A percentile compares a stretch with the other conserved stretches of the same genome.
Conservation (phyloP, 805 yeast species). For the Zygoascus biomembranicola region DNA sequence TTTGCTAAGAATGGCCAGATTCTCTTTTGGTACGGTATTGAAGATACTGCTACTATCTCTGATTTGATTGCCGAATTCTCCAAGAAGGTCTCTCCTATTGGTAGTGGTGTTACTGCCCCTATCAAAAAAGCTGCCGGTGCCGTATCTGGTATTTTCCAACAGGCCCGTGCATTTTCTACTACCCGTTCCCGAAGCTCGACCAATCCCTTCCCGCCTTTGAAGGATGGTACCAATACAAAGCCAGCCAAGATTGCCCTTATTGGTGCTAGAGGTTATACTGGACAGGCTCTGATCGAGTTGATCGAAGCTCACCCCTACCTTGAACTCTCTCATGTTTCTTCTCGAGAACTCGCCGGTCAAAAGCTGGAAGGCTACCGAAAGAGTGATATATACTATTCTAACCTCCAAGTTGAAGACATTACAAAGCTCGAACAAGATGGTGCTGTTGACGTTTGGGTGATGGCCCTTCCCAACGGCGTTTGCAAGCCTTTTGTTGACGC, state of each 20-base stretch:
- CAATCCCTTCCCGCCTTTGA: conserved; percentile 68
- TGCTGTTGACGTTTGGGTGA: conserved; percentile 93
- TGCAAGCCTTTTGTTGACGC: conserved; percentile 51
- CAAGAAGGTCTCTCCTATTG: conserved; percentile 10
- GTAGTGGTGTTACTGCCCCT: conserved; percentile 8
- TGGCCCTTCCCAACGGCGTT: conserved; percentile 98
- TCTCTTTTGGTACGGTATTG: conserved; percentile 89
- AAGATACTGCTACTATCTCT: conserved; percentile 52
- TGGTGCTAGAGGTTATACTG: conserved; percentile 98
- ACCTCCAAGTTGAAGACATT: conserved; percentile 81
- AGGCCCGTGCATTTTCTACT: conserved; percentile 22
- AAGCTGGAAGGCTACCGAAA: conserved; percentile 83
- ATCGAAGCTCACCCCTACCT: conserved; percentile 82
- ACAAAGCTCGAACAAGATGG: conserved; percentile 63
- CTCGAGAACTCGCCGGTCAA: conserved; percentile 88
- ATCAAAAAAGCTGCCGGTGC: conserved; percentile 4
- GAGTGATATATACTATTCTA: conserved; percentile 69
- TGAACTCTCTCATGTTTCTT: conserved; percentile 87
- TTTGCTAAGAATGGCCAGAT: conserved; percentile 82
- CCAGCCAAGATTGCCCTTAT: conserved; percentile 79
- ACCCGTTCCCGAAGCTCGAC: conserved; percentile 17
- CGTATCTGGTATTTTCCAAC: conserved; percentile 16
- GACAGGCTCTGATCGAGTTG: conserved; percentile 82
- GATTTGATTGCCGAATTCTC: conserved; percentile 51
- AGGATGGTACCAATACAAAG: conserved; percentile 51